phyloP scores from a whole-genome alignment of 2,329 filamentous ascomycete species.

The Tolypocladium capitatum region DNA sequence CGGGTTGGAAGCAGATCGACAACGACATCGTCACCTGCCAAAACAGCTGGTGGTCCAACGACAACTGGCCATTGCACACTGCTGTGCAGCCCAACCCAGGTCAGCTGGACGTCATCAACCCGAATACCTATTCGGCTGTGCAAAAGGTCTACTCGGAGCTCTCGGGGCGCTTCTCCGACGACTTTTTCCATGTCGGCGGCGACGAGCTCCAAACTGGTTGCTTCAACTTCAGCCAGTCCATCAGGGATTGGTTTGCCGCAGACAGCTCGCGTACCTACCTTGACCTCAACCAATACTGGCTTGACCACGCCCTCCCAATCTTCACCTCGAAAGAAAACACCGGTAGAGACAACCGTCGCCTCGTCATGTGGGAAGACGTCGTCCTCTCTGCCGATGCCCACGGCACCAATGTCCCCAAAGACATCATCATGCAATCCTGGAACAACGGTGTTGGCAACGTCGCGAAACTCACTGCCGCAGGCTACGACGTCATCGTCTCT shows the following conservation, averaged over 20 bases:
- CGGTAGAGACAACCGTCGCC: conserved; percentile 27
- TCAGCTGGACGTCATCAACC: conserved; percentile 41
- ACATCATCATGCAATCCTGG: conserved; percentile 41
- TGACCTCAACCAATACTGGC: conserved; percentile 40
- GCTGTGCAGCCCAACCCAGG: conserved; percentile 41
- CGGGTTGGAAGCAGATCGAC: conserved; percentile 41
- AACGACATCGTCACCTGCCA: conserved; percentile 38
- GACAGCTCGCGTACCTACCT: conserved; percentile 29
- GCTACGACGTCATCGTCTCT: conserved; percentile 43
- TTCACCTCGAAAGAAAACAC: conserved; percentile 19
- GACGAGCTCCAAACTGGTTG: conserved; percentile 40
- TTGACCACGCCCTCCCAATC: conserved; percentile 36
- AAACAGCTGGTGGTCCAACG: conserved; percentile 48
- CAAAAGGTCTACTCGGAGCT: conserved; percentile 40
- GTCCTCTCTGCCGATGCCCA: conserved; percentile 25
- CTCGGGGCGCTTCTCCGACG: conserved; percentile 33
- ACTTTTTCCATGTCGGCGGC: conserved; percentile 42
- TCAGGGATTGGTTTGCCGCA: conserved; percentile 34
- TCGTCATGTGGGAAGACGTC: conserved; percentile 47
- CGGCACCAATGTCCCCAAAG: conserved; percentile 32
- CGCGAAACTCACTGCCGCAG: conserved; percentile 31
- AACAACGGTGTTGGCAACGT: conserved; percentile 39
- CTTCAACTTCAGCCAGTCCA: conserved; percentile 41
- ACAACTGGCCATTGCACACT: conserved; percentile 37
- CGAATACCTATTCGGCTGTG: conserved; percentile 41